Conservation (phyloP, 495 filamentous ascomycete species). For the Podospora australis region DNA sequence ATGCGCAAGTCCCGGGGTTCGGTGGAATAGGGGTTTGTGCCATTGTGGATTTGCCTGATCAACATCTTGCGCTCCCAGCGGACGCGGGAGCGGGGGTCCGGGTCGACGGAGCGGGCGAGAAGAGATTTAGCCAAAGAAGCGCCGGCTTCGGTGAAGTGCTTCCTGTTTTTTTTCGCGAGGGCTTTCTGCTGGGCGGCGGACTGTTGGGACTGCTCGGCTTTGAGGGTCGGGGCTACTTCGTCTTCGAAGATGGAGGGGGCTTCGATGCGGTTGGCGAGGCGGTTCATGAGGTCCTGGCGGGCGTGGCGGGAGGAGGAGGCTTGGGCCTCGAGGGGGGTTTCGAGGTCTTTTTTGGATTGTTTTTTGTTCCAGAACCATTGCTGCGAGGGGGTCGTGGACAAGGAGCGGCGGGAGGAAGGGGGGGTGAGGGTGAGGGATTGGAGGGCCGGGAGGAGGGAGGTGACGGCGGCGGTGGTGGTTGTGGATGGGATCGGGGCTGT, state of each 20-base stretch:
- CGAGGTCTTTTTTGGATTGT: conserved; percentile 7
- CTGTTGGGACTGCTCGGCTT: too few species aligned
- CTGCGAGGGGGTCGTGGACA: conserved; percentile 28
- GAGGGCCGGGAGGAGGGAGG: conserved; percentile 19
- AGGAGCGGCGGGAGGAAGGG: conserved; percentile 15
- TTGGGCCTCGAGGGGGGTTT: neutral
- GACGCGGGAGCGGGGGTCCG: conserved; percentile 55
- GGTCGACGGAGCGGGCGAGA: conserved; percentile 58
- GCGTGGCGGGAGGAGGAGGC: conserved; percentile 19
- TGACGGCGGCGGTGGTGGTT: conserved; percentile 8
- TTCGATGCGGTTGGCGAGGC: conserved; percentile 24
- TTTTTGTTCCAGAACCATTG: conserved; percentile 25
- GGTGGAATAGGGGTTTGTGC: conserved; percentile 50
- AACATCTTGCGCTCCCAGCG: conserved; percentile 82
- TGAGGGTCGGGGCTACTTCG: conserved; percentile 29
- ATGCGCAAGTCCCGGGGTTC: conserved; percentile 57
- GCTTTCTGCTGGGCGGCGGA: neutral
- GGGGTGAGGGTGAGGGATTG: conserved; percentile 19
- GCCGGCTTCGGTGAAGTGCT: neutral
- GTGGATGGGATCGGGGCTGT: conserved; percentile 6
- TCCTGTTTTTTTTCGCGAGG: neutral
- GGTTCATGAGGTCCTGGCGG: conserved; percentile 23
- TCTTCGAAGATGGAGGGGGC: conserved; percentile 57
- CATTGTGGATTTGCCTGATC: conserved; percentile 54
- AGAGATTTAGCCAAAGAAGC: conserved; percentile 33